Percentiles rank a stretch among this genome's conserved stretches.
Evolutionary conservation across 208 protist species (phyloP).

Genomic region (Trypanosoma grayi): DNA sequence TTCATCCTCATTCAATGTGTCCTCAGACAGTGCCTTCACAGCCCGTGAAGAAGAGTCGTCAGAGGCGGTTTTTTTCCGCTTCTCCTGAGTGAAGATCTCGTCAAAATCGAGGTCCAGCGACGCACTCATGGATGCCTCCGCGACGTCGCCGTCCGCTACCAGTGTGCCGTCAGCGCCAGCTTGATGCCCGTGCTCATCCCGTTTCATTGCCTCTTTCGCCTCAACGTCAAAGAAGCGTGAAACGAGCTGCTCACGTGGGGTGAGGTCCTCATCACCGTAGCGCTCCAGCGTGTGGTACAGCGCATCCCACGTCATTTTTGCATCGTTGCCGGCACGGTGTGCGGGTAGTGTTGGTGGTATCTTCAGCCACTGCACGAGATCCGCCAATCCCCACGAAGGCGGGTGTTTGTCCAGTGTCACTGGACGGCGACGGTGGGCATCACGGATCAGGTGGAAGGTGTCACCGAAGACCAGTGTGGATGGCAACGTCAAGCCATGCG

Average conservation of each 20-base stretch:
- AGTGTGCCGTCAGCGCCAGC: constrained; percentile 4
- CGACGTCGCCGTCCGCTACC: background rate
- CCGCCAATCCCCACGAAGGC: constrained; percentile 76
- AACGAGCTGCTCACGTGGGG: constrained; percentile 86
- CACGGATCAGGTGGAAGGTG: constrained; percentile 85
- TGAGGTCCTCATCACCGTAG: constrained; percentile 86
- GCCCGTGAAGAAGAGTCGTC: background rate
- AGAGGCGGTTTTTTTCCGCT: constrained; percentile 1
- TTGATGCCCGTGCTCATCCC: background rate
- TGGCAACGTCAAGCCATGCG: constrained; percentile 60
- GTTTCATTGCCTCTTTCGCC: constrained; percentile 61
- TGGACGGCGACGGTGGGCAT: constrained; percentile 80
- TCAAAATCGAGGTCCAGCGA: constrained; percentile 76
- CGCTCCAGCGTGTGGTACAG: constrained; percentile 85
- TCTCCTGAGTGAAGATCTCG: constrained; percentile 56
- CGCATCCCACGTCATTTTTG: constrained; percentile 89
- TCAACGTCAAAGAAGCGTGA: constrained; percentile 86
- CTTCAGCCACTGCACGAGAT: constrained; percentile 86
- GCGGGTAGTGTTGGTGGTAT: constrained; percentile 65
- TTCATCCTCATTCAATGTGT: background rate
- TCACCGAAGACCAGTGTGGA: constrained; percentile 79
- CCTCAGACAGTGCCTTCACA: background rate
- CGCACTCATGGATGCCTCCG: constrained; percentile 12
- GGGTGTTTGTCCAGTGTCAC: constrained; percentile 89
- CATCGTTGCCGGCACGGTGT: constrained; percentile 85